A percentile compares a stretch with the other conserved stretches of the same genome.
Evolutionary conservation across 495 filamentous ascomycete species (phyloP).

Genomic region (Podospora tetraspora): DNA sequence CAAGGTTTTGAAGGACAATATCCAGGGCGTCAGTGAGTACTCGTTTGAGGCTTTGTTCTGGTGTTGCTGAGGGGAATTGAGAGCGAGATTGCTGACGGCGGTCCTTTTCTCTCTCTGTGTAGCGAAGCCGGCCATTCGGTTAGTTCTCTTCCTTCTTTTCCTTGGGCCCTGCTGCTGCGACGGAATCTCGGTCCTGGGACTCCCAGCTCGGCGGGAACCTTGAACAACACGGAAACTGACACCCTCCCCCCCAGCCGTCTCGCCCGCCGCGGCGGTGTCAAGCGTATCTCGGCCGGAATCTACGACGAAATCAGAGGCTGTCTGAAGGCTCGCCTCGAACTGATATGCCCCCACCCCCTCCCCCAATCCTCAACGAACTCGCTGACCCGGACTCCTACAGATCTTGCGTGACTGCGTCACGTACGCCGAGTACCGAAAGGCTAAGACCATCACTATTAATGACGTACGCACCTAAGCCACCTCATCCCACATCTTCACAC

Average conservation of each 20-base stretch:
- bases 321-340: constrained; percentile 48
- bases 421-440: constrained; percentile 47
- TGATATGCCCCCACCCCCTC: constrained; percentile 34
- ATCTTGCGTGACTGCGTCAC: constrained; percentile 48
- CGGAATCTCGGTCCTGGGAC: no score
- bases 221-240: constrained; percentile 7
- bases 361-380: neutral
- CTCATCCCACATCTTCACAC: neutral
- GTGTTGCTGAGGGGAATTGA: no score
- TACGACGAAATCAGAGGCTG: constrained; percentile 62
- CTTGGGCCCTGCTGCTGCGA: neutral
- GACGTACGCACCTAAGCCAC: constrained; percentile 46
- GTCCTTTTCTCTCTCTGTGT: constrained; percentile 2
- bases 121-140: constrained; percentile 64
- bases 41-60: neutral
- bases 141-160: constrained; percentile 23
- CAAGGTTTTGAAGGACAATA: constrained; percentile 56
- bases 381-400: constrained; percentile 33
- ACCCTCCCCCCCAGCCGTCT: constrained; percentile 51
- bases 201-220: no score
- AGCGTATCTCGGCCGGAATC: constrained; percentile 61
- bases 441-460: constrained; percentile 57
- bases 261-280: constrained; percentile 73
- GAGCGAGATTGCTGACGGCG: neutral
- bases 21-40: constrained; percentile 63